A percentile compares a stretch with the other conserved stretches of the same genome.
These are phyloP conservation scores for Citrus reticulata DNA, from an alignment of 345 rosid genomes.

Conservation along the genomic window DNA sequence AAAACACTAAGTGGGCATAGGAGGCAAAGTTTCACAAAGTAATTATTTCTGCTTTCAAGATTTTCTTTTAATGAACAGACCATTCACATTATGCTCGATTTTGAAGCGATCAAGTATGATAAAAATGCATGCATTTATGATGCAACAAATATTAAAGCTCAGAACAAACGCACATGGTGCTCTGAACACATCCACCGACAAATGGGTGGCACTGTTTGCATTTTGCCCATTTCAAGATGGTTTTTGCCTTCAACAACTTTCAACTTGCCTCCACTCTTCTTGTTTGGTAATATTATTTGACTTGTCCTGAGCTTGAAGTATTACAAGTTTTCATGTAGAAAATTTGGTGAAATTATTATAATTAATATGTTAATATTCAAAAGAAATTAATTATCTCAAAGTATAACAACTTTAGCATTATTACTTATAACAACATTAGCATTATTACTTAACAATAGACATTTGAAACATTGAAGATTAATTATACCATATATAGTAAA, in stretches of 20 bases:
- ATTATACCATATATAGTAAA: slow-evolving; percentile 5
- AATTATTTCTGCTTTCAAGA: background rate
- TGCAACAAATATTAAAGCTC: background rate
- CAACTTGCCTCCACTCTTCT: background rate
- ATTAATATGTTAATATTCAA: background rate
- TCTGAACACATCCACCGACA: background rate
- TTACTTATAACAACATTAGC: too few species aligned
- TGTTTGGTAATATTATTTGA: too few species aligned
- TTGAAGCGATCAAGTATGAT: background rate
- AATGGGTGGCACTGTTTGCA: background rate
- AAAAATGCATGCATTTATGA: background rate
- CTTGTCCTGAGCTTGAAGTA: too few species aligned
- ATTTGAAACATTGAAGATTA: background rate
- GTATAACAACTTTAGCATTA: too few species aligned
- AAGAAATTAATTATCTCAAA: background rate
- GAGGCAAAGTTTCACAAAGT: too few species aligned
- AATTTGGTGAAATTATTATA: too few species aligned
- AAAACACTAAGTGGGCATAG: too few species aligned
- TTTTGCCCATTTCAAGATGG: background rate
- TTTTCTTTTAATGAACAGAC: background rate
- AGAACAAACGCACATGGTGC: background rate
- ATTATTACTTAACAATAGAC: background rate
- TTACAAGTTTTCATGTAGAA: too few species aligned
- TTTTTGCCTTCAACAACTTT: background rate
- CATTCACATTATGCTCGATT: background rate